phyloP scores from a whole-genome alignment of 768 basidiomycete species.

The Daedaleopsis sinensis region DNA sequence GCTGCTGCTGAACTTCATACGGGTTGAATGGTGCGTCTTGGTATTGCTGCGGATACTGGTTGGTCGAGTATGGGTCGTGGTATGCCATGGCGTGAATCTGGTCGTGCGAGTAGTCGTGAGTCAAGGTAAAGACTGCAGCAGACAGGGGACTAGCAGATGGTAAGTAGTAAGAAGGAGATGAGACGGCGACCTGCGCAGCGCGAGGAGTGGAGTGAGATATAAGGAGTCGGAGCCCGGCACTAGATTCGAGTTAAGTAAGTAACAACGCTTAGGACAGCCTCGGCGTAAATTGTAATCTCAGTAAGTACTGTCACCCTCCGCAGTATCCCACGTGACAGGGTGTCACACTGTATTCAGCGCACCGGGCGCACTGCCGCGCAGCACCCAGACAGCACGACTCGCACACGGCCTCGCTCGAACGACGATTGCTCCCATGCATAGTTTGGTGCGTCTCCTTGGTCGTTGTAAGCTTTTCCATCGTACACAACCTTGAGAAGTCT shows the following conservation, averaged over 20 bases:
- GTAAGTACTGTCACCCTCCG: slow-evolving; percentile 13
- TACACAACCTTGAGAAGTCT: no score
- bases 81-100: slow-evolving; percentile 46
- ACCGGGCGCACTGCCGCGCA: no score
- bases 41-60: slow-evolving; percentile 32
- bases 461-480: no score
- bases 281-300: not conserved
- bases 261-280: slow-evolving; percentile 19
- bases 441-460: no score
- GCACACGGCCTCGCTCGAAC: no score
- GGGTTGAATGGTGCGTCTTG: slow-evolving; percentile 43
- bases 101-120: slow-evolving; percentile 8
- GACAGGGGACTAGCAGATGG: not conserved
- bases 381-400: no score
- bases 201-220: slow-evolving; percentile 4
- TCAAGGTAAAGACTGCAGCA: not conserved
- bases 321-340: slow-evolving; percentile 4
- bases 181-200: slow-evolving; percentile 23
- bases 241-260: no score
- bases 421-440: no score
- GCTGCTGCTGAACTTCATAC: slow-evolving; percentile 50
- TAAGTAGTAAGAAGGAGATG: not conserved
- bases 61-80: slow-evolving; percentile 51
- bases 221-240: not conserved
- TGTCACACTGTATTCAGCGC: not conserved